phyloP scores from a whole-genome alignment of 2,329 filamentous ascomycete genomes.

The Apiospora hydei region DNA sequence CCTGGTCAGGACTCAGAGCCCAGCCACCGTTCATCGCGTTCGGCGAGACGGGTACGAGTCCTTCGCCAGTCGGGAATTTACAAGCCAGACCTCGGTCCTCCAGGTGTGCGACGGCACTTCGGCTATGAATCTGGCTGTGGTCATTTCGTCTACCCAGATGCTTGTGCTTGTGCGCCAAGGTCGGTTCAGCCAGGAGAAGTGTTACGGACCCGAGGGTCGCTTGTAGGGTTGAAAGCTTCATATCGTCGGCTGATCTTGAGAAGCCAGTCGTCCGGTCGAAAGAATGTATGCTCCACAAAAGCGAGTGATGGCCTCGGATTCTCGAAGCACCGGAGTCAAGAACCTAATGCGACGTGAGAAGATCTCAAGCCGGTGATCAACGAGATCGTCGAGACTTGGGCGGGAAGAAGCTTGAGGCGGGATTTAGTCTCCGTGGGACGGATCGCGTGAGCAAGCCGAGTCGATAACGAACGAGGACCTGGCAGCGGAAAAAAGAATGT shows the following conservation, averaged over 20 bases:
- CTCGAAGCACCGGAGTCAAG: not conserved
- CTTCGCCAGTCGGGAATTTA: conserved; percentile 70
- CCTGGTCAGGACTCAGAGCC: conserved; percentile 79
- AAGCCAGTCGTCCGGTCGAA: not conserved
- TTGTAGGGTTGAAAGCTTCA: conserved; percentile 7
- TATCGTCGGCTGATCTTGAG: conserved; percentile 4
- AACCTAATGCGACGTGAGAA: conserved; percentile 2
- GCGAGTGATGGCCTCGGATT: not conserved
- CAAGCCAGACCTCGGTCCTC: conserved; percentile 66
- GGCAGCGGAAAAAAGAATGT: conserved; percentile 1
- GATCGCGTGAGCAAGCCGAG: not conserved
- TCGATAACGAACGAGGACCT: not conserved
- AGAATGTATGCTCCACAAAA: not conserved
- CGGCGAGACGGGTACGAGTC: conserved; percentile 73
- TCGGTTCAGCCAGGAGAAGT: conserved; percentile 32
- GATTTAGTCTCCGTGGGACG: not conserved
- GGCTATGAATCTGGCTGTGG: conserved; percentile 44
- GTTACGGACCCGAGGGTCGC: conserved; percentile 12
- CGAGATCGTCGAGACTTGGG: conserved; percentile 21
- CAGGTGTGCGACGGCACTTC: conserved; percentile 36
- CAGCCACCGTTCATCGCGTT: conserved; percentile 72
- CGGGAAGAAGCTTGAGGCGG: not conserved
- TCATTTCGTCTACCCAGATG: conserved; percentile 44
- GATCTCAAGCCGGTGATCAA: conserved; percentile 14
- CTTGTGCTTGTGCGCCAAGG: conserved; percentile 46